A percentile compares a stretch with the other conserved stretches of the same genome.
These are phyloP conservation scores for Glutinoglossum americanum DNA, from an alignment of 495 filamentous ascomycete species.

Conservation along the genomic window DNA sequence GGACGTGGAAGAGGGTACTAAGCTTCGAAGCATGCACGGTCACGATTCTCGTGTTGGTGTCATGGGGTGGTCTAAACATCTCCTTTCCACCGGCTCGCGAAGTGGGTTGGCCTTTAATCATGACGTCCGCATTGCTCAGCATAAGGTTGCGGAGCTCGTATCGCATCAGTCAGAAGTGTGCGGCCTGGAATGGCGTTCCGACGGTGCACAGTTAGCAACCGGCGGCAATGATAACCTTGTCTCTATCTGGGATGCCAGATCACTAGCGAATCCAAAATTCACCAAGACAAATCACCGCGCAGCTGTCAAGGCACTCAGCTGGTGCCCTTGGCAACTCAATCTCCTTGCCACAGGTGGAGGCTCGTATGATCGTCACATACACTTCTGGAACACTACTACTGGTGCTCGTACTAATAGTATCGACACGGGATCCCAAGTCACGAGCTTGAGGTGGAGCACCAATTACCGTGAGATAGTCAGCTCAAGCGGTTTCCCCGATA, in stretches of 20 bases:
- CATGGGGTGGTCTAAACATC: constrained; percentile 97
- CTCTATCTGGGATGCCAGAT: constrained; percentile 95
- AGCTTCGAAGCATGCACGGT: constrained; percentile 94
- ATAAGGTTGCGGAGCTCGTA: constrained; percentile 92
- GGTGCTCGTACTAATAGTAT: constrained; percentile 97
- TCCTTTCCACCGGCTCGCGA: constrained; percentile 81
- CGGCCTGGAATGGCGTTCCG: constrained; percentile 88
- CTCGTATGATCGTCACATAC: constrained; percentile 90
- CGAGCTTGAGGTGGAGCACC: constrained; percentile 82
- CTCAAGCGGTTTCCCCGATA: constrained; percentile 94
- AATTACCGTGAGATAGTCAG: constrained; percentile 96
- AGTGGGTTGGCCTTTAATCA: constrained; percentile 97
- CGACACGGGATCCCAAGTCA: constrained; percentile 93
- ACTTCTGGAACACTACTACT: constrained; percentile 99
- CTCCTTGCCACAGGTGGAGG: constrained; percentile 90
- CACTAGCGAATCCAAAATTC: constrained; percentile 82
- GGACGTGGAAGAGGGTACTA: constrained; percentile 88
- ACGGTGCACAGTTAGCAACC: constrained; percentile 88
- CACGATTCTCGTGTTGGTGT: constrained; percentile 93
- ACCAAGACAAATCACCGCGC: constrained; percentile 98
- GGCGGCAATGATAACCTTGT: constrained; percentile 98
- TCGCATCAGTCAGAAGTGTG: constrained; percentile 96
- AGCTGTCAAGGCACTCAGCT: constrained; percentile 91
- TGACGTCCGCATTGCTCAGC: constrained; percentile 90
- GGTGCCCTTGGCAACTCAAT: constrained; percentile 98